Percentiles rank a stretch among this genome's conserved stretches.
Conservation (phyloP, 257 asterid genomes). For the Solanum lycopersicoides region DNA sequence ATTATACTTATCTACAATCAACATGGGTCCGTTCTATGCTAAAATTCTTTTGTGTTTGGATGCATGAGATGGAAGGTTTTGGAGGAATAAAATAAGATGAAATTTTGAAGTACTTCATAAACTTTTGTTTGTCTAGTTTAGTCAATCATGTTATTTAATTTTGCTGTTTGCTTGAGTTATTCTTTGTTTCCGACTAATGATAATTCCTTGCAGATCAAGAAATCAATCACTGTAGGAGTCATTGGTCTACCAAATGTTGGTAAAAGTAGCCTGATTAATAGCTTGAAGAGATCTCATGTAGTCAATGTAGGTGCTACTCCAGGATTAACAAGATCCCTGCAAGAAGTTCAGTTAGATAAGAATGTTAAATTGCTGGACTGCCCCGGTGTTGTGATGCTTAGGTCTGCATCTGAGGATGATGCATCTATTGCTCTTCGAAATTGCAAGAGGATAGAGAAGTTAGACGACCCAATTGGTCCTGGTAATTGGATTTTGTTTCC, state of each 20-base stretch:
- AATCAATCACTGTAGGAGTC: slow-evolving; percentile 84
- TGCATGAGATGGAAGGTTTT: background rate
- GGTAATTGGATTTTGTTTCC: slow-evolving; percentile 28
- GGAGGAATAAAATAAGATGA: background rate
- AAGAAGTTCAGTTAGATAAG: slow-evolving; percentile 88
- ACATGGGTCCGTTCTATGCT: background rate
- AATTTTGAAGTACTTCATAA: background rate
- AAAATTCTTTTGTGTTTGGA: background rate
- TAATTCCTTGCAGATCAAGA: slow-evolving; percentile 56
- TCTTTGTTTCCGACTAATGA: background rate
- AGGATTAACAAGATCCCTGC: slow-evolving; percentile 88
- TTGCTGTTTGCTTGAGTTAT: background rate
- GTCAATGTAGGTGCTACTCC: slow-evolving; percentile 94
- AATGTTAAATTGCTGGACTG: slow-evolving; percentile 78
- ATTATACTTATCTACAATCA: background rate
- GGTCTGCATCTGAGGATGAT: slow-evolving; percentile 50
- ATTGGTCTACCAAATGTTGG: slow-evolving; percentile 97
- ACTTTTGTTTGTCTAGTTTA: background rate
- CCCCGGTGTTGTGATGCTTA: slow-evolving; percentile 93
- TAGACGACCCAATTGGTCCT: slow-evolving; percentile 78
- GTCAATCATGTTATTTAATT: background rate
- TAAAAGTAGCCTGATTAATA: slow-evolving; percentile 89
- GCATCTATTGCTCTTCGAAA: slow-evolving; percentile 80
- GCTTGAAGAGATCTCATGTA: slow-evolving; percentile 81
- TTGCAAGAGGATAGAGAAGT: slow-evolving; percentile 89